phyloP scores from a whole-genome alignment of 148 eudicot species.

The Fagopyrum tataricum region DNA sequence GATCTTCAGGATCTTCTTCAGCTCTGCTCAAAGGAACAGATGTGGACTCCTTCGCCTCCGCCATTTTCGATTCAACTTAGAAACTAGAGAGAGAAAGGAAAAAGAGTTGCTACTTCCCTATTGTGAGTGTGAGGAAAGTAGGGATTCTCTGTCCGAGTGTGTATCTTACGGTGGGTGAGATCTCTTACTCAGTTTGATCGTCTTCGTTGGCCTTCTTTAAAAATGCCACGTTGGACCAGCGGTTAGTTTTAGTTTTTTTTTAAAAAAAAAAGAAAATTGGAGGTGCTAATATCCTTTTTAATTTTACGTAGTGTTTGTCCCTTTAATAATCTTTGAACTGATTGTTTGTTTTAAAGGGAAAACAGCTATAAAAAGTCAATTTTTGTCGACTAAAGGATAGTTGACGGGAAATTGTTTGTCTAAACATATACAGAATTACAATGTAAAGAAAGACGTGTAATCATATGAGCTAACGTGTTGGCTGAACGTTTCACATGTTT shows the following conservation, averaged over 20 bases:
- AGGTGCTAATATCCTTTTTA: too few relatives aligned
- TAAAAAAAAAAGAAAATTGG: too few relatives aligned
- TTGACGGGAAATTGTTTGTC: too few relatives aligned
- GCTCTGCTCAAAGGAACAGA: slow-evolving; percentile 38
- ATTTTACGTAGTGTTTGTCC: too few relatives aligned
- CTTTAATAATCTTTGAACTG: too few relatives aligned
- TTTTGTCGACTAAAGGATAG: too few relatives aligned
- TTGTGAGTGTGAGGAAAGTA: background rate
- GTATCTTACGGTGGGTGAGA: slow-evolving; percentile 7
- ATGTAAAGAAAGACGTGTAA: too few relatives aligned
- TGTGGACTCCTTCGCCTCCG: slow-evolving; percentile 47
- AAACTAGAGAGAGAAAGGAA: slow-evolving; percentile 1
- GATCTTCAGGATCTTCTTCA: slow-evolving; percentile 36
- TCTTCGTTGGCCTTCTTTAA: background rate
- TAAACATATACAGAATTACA: too few relatives aligned
- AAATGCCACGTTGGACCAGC: background rate
- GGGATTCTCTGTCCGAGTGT: slow-evolving; percentile 5
- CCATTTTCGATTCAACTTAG: slow-evolving; percentile 22
- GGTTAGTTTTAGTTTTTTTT: background rate
- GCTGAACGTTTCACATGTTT: too few relatives aligned
- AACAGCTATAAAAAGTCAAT: too few relatives aligned
- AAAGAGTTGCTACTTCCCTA: background rate
- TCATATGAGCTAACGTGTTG: too few relatives aligned
- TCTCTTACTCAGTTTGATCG: background rate
- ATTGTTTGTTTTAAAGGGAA: too few relatives aligned